Percentiles rank a stretch among this genome's conserved stretches.
These are phyloP conservation scores for Aspergillus wentii DNA, from an alignment of 495 filamentous ascomycete species.

Conservation along the genomic window DNA sequence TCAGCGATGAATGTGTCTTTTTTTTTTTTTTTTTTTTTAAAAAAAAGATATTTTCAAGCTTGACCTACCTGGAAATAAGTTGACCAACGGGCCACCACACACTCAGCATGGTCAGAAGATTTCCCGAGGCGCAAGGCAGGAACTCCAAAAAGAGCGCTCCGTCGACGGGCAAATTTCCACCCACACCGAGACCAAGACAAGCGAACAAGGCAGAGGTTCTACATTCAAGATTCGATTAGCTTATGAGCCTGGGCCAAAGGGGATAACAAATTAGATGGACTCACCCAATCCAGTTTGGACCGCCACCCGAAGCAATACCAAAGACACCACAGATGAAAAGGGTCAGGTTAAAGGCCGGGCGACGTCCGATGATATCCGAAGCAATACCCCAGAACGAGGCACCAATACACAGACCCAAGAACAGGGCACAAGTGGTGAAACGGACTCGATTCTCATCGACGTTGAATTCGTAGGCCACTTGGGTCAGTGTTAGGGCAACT, in stretches of 20 bases:
- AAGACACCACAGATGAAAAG: constrained; percentile 52
- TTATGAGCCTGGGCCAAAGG: constrained; percentile 4
- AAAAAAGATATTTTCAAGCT: constrained; percentile 5
- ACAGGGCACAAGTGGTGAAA: constrained; percentile 52
- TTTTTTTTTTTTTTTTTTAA: no score
- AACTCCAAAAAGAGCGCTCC: constrained; percentile 60
- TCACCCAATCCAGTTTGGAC: constrained; percentile 47
- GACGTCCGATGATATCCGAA: constrained; percentile 54
- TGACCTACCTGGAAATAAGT: constrained; percentile 36
- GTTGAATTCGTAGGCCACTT: constrained; percentile 48
- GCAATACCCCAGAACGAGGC: constrained; percentile 57
- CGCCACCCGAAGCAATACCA: constrained; percentile 49
- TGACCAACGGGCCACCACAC: constrained; percentile 59
- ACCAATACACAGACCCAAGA: constrained; percentile 53
- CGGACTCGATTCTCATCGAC: constrained; percentile 41
- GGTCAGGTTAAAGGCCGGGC: constrained; percentile 55
- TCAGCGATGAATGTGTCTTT: no score
- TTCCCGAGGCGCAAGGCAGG: constrained; percentile 47
- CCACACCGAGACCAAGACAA: constrained; percentile 52
- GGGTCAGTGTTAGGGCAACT: constrained; percentile 51
- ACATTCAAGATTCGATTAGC: no score
- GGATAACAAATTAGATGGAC: constrained; percentile 6
- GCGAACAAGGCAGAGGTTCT: constrained; percentile 42
- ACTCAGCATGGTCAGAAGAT: constrained; percentile 52
- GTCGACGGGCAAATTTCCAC: constrained; percentile 54